Evolutionary conservation across 768 basidiomycete species (phyloP).

Genomic region (Piloderma croceum): DNA sequence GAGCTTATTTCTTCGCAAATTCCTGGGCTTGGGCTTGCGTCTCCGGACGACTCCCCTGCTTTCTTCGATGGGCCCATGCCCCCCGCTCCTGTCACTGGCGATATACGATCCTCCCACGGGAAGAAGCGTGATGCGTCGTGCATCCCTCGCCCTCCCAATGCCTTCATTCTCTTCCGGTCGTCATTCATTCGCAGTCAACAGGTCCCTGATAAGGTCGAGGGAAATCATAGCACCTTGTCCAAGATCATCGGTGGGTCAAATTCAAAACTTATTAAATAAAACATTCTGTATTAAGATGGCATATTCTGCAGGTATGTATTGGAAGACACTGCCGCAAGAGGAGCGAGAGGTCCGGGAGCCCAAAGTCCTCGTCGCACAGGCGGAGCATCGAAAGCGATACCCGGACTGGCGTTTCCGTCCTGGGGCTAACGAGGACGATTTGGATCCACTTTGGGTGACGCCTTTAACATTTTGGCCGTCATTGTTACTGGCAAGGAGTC

Average conservation of each 20-base stretch:
- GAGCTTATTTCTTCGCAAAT: too few relatives aligned
- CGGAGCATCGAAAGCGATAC: slow-evolving; percentile 69
- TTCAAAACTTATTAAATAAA: slow-evolving; percentile 50
- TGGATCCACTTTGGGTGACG: too few relatives aligned
- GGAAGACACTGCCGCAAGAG: slow-evolving; percentile 61
- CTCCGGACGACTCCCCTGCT: too few relatives aligned
- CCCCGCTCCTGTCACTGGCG: too few relatives aligned
- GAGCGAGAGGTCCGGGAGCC: slow-evolving; percentile 73
- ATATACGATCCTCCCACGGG: slow-evolving; percentile 13
- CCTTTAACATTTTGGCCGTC: too few relatives aligned
- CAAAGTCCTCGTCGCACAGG: slow-evolving; percentile 73
- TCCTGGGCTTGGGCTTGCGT: too few relatives aligned
- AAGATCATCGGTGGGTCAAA: slow-evolving; percentile 8
- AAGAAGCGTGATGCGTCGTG: slow-evolving; percentile 76
- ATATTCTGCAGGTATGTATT: slow-evolving; percentile 77
- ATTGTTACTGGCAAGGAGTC: too few relatives aligned
- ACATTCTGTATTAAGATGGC: slow-evolving; percentile 75
- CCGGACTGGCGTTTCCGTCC: slow-evolving; percentile 79
- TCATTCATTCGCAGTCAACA: slow-evolving; percentile 73
- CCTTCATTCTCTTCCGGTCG: slow-evolving; percentile 79
- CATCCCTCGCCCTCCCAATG: slow-evolving; percentile 79
- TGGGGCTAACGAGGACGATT: too few relatives aligned
- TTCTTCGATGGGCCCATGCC: too few relatives aligned
- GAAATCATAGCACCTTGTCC: slow-evolving; percentile 14
- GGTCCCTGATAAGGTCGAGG: slow-evolving; percentile 45